Base-by-base conservation (phyloP, 2,329 filamentous ascomycete genomes). In the Neoascochyta sp. region DNA sequence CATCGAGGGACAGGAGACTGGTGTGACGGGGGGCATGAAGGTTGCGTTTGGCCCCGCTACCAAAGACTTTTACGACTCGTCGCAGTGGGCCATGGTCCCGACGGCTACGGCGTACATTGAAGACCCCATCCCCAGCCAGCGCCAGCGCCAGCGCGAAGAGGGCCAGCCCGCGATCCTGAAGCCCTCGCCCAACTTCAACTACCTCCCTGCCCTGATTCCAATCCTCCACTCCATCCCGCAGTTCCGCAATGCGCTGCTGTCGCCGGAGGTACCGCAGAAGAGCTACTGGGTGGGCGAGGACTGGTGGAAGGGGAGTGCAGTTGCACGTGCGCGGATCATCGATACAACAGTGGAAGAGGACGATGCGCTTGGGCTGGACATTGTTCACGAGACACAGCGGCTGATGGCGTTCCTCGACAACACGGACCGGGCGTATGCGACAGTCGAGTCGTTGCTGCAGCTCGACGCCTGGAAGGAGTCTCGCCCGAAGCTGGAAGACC, bases 221-320 rank as follows among this genome's bases (percentile, higher is more conserved):
- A 79, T 82, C 35, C 65, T 78, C n/a, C 75, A 79, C 47, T 67
- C 71, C 12, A 78, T 81, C 32, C 76, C 78, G 3, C 58, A 74
- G 16, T 73, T 71, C 12, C 68, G 76, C 33, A 75, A 80, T 48
- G 71, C 73, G 7, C 63, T 81, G 7, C 54, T 81, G 9, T 53
- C 69, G 22, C 64, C 70, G n/a, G 60, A 62, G 6, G 57, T 67
- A 15, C 45, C 64, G 5, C 54, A 69, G 14, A 50, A 59, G 3
- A 64, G 73, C 34, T 81, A 81, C 45, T 75, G 74, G 23, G 55
- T 70, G 30, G 70, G 78, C 36, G 44, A 65, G 2, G 71, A 77
- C 8, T 82, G 78, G 78, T 82, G 78, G 78, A 74, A 71, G 45
- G 78, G 78, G 12, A 67, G 66, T 16, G 52, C 68, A 0, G 71